Conservation (phyloP, 441 rosid species). For the Sinapis alba region DNA sequence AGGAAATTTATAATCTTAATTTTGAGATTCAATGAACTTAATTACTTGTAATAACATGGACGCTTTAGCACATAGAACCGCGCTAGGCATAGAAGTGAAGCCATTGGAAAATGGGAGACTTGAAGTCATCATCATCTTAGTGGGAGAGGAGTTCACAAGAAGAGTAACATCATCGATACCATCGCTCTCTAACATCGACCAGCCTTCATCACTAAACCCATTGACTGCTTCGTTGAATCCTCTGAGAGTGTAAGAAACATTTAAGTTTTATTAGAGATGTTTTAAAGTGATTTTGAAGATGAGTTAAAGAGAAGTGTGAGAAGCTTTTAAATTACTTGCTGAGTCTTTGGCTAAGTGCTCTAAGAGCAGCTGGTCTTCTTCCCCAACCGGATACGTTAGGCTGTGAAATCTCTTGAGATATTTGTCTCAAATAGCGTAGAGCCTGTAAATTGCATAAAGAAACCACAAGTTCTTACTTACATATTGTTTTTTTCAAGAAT, state of each 20-base stretch:
- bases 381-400: constrained; percentile 70
- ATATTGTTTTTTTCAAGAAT: not conserved
- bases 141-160: constrained; percentile 63
- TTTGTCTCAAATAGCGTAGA: constrained; percentile 67
- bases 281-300: constrained; percentile 1
- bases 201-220: constrained; percentile 72
- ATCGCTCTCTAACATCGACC: constrained; percentile 76
- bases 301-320: not conserved
- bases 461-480: not conserved
- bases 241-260: constrained; percentile 38
- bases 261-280: not conserved
- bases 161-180: constrained; percentile 73
- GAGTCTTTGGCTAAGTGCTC: constrained; percentile 70
- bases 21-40: constrained; percentile 7
- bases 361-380: constrained; percentile 70
- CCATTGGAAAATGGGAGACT: constrained; percentile 58
- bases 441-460: constrained; percentile 43
- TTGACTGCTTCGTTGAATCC: constrained; percentile 78
- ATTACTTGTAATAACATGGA: constrained; percentile 72
- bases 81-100: constrained; percentile 60
- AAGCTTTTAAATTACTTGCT: constrained; percentile 47
- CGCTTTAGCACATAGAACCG: constrained; percentile 71
- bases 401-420: constrained; percentile 72
- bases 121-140: constrained; percentile 57
- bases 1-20: not conserved